A percentile compares a stretch with the other conserved stretches of the same genome.
Evolutionary conservation across 2,329 filamentous ascomycete species (phyloP).

Genomic region (Aureobasidium sp.): DNA sequence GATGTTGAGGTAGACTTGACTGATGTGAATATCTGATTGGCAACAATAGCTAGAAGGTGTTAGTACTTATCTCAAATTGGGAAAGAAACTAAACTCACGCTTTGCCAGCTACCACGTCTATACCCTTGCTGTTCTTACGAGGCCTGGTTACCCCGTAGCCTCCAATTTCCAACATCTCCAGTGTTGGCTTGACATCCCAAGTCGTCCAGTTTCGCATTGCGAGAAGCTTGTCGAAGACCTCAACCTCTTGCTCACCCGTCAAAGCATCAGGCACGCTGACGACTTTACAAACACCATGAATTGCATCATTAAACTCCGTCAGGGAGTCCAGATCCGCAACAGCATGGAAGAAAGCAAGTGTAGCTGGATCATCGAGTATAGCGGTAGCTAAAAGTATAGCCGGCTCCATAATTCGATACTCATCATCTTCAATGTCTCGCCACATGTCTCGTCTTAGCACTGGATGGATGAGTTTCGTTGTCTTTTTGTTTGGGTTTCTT

Average conservation of each 20-base stretch:
- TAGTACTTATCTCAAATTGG: no score
- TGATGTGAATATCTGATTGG: not conserved
- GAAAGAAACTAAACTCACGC: no score
- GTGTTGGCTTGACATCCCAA: not conserved
- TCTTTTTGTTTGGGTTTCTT: not conserved
- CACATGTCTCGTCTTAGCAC: not conserved
- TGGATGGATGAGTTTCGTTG: not conserved
- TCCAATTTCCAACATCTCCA: not conserved
- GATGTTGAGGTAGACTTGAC: not conserved
- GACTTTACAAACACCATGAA: not conserved
- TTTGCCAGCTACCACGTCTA: not conserved
- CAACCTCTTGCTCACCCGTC: not conserved
- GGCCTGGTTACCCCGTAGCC: no score
- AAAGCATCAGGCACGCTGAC: not conserved
- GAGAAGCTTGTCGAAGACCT: not conserved
- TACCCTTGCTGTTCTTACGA: no score
- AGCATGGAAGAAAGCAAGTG: not conserved
- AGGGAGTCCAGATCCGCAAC: not conserved
- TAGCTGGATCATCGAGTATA: not conserved
- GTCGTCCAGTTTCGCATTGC: not conserved
- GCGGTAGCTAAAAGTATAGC: not conserved
- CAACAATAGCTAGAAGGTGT: accelerated
- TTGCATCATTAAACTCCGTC: not conserved
- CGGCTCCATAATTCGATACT: not conserved
- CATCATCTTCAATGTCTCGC: not conserved